phyloP scores from a whole-genome alignment of 2,329 filamentous ascomycete genomes.

The Biscogniauxia mediterranea region DNA sequence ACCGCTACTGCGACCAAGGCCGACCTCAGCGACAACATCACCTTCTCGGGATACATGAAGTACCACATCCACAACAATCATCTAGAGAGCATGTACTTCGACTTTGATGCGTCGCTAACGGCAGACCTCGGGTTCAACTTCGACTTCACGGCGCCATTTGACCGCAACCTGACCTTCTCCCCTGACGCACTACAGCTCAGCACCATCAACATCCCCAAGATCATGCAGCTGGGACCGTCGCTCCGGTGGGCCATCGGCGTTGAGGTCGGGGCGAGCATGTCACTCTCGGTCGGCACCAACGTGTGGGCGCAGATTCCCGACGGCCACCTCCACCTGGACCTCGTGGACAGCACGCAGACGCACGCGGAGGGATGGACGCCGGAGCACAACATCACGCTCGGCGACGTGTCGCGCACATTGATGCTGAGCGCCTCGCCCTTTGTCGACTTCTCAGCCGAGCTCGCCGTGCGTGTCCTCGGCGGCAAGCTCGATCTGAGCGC shows the following conservation, averaged over 20 bases:
- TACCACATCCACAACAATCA: slow-evolving; percentile 38
- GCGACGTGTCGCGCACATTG: slow-evolving; percentile 34
- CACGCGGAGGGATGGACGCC: slow-evolving; percentile 37
- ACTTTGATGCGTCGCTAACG: slow-evolving; percentile 39
- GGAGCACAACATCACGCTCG: slow-evolving; percentile 32
- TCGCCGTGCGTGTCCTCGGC: slow-evolving; percentile 36
- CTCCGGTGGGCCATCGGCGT: slow-evolving; percentile 39
- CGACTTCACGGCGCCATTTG: slow-evolving; percentile 34
- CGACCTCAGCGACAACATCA: slow-evolving; percentile 35
- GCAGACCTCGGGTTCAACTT: slow-evolving; percentile 37
- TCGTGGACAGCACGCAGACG: slow-evolving; percentile 31
- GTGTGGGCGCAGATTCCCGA: slow-evolving; percentile 33
- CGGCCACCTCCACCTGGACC: slow-evolving; percentile 40
- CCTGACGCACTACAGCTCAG: slow-evolving; percentile 37
- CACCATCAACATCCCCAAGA: slow-evolving; percentile 39
- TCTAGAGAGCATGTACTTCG: slow-evolving; percentile 39
- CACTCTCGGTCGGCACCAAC: slow-evolving; percentile 31
- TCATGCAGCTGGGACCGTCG: slow-evolving; percentile 38
- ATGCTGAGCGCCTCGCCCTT: slow-evolving; percentile 34
- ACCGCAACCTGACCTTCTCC: slow-evolving; percentile 35
- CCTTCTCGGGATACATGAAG: slow-evolving; percentile 42
- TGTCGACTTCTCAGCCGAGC: slow-evolving; percentile 38
- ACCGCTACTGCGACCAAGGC: slow-evolving; percentile 36
- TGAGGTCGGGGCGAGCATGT: slow-evolving; percentile 35
- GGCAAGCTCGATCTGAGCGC: slow-evolving; percentile 36